Evolutionary conservation across 495 filamentous ascomycete species (phyloP).

Genomic region (Penicillium bialowiezense): DNA sequence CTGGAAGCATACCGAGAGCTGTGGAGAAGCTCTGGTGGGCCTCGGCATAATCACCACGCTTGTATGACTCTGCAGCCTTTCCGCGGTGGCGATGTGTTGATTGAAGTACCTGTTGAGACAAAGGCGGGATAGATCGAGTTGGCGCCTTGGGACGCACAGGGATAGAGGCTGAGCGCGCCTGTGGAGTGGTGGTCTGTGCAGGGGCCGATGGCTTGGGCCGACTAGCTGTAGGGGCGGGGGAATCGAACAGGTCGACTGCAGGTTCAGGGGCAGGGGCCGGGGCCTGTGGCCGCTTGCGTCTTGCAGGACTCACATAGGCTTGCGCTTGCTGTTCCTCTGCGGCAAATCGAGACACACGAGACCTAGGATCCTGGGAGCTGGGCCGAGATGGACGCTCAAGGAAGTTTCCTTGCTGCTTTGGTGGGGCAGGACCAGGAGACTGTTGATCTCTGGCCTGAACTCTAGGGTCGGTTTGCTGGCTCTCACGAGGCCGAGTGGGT

Average conservation of each 20-base stretch:
- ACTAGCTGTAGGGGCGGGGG: constrained; percentile 33
- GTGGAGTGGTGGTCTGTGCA: constrained; percentile 24
- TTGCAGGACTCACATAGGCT: constrained; percentile 86
- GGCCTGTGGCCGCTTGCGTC: constrained; percentile 65
- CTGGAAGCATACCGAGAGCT: constrained; percentile 70
- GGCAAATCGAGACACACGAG: constrained; percentile 63
- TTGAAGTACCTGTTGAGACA: constrained; percentile 65
- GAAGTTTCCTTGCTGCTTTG: constrained; percentile 33
- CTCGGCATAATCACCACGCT: constrained; percentile 84
- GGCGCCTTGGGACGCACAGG: constrained; percentile 51
- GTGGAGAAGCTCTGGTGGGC: constrained; percentile 80
- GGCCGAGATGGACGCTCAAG: constrained; percentile 42
- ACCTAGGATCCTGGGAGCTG: constrained; percentile 49
- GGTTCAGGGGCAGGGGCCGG: constrained; percentile 41
- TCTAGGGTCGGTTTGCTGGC: constrained; percentile 16
- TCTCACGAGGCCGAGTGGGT: constrained; percentile 29
- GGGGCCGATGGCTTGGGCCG: constrained; percentile 29
- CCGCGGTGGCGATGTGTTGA: constrained; percentile 72
- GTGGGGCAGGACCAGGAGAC: constrained; percentile 32
- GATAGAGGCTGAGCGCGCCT: constrained; percentile 29
- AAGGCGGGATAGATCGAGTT: constrained; percentile 61
- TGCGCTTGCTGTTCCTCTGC: constrained; percentile 79
- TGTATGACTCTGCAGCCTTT: constrained; percentile 83
- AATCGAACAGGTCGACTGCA: constrained; percentile 58
- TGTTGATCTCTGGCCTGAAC: constrained; percentile 41